phyloP scores from a whole-genome alignment of 2,329 filamentous ascomycete species.

The Pseudogymnoascus sp. region DNA sequence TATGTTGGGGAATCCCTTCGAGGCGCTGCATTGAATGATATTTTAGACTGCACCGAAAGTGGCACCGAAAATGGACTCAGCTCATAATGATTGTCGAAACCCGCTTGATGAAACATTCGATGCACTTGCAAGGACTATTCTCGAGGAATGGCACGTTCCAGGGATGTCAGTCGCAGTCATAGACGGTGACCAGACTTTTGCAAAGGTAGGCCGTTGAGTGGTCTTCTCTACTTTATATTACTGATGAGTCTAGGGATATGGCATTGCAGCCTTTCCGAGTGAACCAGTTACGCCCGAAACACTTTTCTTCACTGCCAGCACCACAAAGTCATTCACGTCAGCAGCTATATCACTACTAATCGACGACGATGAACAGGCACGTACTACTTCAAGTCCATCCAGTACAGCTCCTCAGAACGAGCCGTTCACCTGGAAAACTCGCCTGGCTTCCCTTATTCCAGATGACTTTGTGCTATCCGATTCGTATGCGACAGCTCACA shows the following conservation, averaged over 20 bases:
- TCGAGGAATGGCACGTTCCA: conserved; percentile 38
- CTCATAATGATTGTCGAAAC: background rate
- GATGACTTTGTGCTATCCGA: conserved; percentile 45
- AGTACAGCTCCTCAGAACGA: background rate
- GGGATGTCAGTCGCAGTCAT: conserved; percentile 41
- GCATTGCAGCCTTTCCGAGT: conserved; percentile 30
- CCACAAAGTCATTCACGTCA: conserved; percentile 46
- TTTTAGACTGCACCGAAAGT: background rate
- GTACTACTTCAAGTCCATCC: conserved; percentile 25
- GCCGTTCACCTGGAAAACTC: conserved; percentile 33
- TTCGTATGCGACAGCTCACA: conserved; percentile 36
- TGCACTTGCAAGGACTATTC: conserved; percentile 22
- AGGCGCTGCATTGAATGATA: background rate
- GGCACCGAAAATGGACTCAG: background rate
- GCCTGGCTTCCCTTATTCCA: conserved; percentile 37
- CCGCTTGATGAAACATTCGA: conserved; percentile 18
- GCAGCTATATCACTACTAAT: conserved; percentile 43
- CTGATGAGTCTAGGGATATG: conserved; percentile 28
- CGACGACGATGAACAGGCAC: conserved; percentile 32
- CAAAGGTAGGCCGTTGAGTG: conserved; percentile 27
- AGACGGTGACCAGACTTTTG: conserved; percentile 34
- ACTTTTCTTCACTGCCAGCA: conserved; percentile 47
- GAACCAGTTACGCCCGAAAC: conserved; percentile 37
- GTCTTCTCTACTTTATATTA: background rate
- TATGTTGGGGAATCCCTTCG: background rate